phyloP scores from a whole-genome alignment of 1,284 basidiomycete species.

The Cutaneotrichosporon sp. region DNA sequence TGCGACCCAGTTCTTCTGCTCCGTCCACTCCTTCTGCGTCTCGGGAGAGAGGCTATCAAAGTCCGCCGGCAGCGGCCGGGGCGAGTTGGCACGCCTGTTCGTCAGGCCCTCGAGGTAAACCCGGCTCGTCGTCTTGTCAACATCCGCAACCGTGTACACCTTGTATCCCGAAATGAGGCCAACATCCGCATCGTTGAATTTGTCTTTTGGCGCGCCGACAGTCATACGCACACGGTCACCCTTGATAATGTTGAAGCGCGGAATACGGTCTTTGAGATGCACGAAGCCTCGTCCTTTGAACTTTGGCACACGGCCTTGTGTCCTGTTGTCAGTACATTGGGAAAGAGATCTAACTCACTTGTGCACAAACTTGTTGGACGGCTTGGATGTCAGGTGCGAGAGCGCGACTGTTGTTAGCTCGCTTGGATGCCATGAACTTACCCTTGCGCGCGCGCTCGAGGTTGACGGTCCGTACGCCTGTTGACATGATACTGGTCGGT shows the following conservation, averaged over 20 bases:
- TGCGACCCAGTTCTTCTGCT: constrained; percentile 35
- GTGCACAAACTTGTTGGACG: constrained; percentile 24
- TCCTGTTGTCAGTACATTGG: not conserved
- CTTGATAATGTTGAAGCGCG: constrained; percentile 48
- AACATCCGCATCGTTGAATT: constrained; percentile 37
- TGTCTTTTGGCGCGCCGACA: constrained; percentile 44
- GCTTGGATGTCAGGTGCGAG: not conserved
- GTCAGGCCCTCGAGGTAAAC: constrained; percentile 43
- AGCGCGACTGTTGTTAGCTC: constrained; percentile 20
- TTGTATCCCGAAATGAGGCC: constrained; percentile 42
- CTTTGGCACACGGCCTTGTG: not conserved
- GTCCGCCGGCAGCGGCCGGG: constrained; percentile 36
- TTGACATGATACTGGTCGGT: not conserved
- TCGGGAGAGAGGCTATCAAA: constrained; percentile 30
- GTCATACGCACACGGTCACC: constrained; percentile 49
- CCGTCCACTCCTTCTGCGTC: constrained; percentile 28
- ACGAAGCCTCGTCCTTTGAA: constrained; percentile 32
- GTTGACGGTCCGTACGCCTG: constrained; percentile 2
- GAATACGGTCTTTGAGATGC: constrained; percentile 38
- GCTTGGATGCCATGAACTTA: not conserved
- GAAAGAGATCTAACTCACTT: constrained; percentile 20
- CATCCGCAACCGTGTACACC: constrained; percentile 42
- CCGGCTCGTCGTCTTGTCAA: constrained; percentile 46
- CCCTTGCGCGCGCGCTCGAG: not conserved
- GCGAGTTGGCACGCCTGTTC: constrained; percentile 39